Evolutionary conservation across 805 yeast genomes (phyloP).

Genomic region (Sugiyamaella boreocaroliniensis): DNA sequence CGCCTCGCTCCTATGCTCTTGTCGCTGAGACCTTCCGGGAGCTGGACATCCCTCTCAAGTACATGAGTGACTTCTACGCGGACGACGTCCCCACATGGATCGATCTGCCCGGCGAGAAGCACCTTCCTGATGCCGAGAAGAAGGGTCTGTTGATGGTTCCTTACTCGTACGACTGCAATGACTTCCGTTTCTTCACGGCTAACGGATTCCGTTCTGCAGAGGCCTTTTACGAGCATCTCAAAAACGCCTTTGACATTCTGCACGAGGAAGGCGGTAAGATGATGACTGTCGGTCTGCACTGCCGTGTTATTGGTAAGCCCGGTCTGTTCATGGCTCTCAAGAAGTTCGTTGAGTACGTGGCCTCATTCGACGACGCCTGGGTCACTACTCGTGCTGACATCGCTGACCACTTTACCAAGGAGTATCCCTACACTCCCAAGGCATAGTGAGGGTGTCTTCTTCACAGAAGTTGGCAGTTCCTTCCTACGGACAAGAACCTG

Average conservation of each 20-base stretch:
- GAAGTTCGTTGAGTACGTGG: constrained; percentile 33
- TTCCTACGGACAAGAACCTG: not conserved
- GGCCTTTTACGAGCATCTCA: constrained; percentile 29
- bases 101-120: constrained; percentile 28
- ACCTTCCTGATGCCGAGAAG: constrained; percentile 15
- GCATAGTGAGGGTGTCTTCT: not conserved
- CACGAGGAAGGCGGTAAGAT: constrained; percentile 35
- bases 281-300: constrained; percentile 35
- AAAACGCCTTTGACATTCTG: constrained; percentile 34
- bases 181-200: constrained; percentile 26
- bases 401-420: constrained; percentile 28
- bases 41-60: constrained; percentile 28
- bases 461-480: too few species aligned
- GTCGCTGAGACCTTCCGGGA: constrained; percentile 33
- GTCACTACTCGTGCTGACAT: constrained; percentile 35
- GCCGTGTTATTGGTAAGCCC: constrained; percentile 35
- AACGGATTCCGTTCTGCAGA: constrained; percentile 27
- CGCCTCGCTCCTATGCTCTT: constrained; percentile 29
- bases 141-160: constrained; percentile 29
- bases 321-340: constrained; percentile 33
- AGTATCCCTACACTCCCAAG: constrained; percentile 8
- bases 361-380: constrained; percentile 33
- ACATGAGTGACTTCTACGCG: constrained; percentile 33
- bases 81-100: constrained; percentile 37
- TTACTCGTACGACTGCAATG: constrained; percentile 29